phyloP scores from a whole-genome alignment of 2,329 filamentous ascomycete species.

The Drechslera avenae region DNA sequence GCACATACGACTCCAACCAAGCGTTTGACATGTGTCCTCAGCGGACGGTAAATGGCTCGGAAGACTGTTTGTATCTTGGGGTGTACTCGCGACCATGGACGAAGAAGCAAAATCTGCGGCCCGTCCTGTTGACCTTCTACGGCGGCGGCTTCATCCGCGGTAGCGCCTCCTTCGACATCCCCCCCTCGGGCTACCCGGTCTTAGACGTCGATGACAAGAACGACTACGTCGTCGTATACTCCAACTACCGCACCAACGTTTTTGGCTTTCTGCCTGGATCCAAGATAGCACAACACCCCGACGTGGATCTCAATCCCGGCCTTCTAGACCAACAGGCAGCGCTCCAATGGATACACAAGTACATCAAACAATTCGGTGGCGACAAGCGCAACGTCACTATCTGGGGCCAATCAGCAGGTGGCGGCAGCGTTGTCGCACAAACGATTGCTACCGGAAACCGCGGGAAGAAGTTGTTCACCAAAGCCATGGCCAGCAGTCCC shows the following conservation, averaged over 20 bases:
- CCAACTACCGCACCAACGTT: conserved; percentile 63
- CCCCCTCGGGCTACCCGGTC: conserved; percentile 63
- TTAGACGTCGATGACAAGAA: conserved; percentile 60
- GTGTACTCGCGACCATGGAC: conserved; percentile 65
- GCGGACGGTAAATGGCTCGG: conserved; percentile 59
- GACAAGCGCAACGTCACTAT: conserved; percentile 59
- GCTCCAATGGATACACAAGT: conserved; percentile 59
- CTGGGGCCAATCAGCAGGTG: conserved; percentile 62
- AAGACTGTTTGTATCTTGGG: conserved; percentile 67
- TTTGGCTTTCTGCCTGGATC: conserved; percentile 61
- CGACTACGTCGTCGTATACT: conserved; percentile 58
- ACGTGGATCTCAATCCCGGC: conserved; percentile 58
- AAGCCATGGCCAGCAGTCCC: conserved; percentile 59
- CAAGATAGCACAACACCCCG: conserved; percentile 53
- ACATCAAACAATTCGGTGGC: conserved; percentile 61
- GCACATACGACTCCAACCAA: conserved; percentile 61
- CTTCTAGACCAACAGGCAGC: conserved; percentile 60
- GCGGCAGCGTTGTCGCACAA: conserved; percentile 59
- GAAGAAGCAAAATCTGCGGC: conserved; percentile 49
- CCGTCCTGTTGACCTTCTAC: conserved; percentile 65
- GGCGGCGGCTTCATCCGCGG: conserved; percentile 67
- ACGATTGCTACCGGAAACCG: conserved; percentile 56
- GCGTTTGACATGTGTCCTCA: conserved; percentile 65
- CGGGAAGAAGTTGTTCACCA: conserved; percentile 54
- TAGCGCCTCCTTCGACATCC: conserved; percentile 59